Evolutionary conservation across 345 rosid genomes (phyloP), one percentile per base, ranked within the genome.

Genomic region (Adansonia digitata): DNA sequence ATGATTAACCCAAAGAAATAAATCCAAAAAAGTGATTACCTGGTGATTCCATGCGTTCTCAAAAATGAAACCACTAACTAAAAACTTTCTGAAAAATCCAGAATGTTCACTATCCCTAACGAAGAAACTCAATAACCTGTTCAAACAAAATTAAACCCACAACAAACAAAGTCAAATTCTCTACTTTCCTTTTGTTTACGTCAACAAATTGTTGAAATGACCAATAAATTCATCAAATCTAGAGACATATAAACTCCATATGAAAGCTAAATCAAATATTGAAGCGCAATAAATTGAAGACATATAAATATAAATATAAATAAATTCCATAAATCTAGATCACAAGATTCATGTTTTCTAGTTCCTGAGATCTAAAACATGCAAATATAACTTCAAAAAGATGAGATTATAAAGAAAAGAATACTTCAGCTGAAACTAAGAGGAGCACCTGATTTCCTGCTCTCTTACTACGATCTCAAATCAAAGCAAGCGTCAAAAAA

Each of bases 21-120:
- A 29, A 72, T 72, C 3, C 35, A 17, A 5, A 72, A 24, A 29
- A 59, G 43, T 39, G 17, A 43, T 73, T 29, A 75, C 77, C 77
- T 51, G 62, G 77, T 37, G 77, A 75, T 52, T 75, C 77, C 77
- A 75, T 75, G 61, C 26, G 60, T 39, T 57, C 63, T 26, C 49
- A 1, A n/a, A n/a, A 73, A 60, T 60, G 62, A 51, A 70, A 52
- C 45, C 35, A 20, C 57, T 48, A 61, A 12, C 37, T 39, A 20
- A 56, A 39, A 15, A 56, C 55, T 57, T 60, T n/a, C 53, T 45
- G 26, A 73, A 70, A n/a, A 73, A 39, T 56, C 64, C 66, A 27
- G 40, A 56, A 57, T 42, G 20, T 60, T 26, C 7, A 71, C 37
- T 55, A 40, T 43, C 56, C 75, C 53, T 29, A 51, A 43, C 8